Conservation (phyloP, 148 eudicot species). For the Rhododendron molle region DNA sequence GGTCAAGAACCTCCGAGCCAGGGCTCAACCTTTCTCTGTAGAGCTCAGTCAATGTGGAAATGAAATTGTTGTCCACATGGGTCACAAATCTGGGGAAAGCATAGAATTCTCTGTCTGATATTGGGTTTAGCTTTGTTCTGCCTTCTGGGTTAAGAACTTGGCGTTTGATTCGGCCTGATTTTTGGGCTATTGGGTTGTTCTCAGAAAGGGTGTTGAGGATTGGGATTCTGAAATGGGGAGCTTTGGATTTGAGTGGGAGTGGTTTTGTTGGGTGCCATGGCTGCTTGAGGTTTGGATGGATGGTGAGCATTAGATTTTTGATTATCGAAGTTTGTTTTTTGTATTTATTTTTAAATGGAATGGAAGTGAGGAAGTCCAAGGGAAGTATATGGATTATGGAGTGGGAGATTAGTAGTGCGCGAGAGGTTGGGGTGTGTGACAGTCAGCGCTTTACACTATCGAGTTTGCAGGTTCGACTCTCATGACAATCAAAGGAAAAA, state of each 20-base stretch:
- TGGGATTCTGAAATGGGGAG: background rate
- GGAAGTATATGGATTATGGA: background rate
- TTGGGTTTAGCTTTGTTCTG: slow-evolving; percentile 45
- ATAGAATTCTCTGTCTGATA: slow-evolving; percentile 55
- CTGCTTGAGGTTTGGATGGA: slow-evolving; percentile 17
- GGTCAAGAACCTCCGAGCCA: slow-evolving; percentile 50
- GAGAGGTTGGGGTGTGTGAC: background rate
- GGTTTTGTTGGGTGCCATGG: slow-evolving; percentile 19
- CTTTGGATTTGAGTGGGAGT: background rate
- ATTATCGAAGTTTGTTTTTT: background rate
- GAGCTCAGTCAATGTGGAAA: slow-evolving; percentile 40
- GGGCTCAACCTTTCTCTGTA: slow-evolving; percentile 44
- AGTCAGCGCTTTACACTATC: background rate
- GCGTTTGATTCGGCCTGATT: slow-evolving; percentile 46
- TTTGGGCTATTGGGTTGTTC: slow-evolving; percentile 10
- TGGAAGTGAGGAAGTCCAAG: background rate
- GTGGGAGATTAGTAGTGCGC: background rate
- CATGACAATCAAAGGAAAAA: too few relatives aligned
- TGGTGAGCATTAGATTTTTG: slow-evolving; percentile 13
- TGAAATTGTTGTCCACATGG: slow-evolving; percentile 57
- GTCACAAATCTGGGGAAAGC: slow-evolving; percentile 57
- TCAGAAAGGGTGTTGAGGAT: slow-evolving; percentile 17
- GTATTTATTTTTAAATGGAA: background rate
- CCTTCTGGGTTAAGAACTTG: slow-evolving; percentile 44
- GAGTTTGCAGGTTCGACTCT: background rate